Percentiles rank a stretch among this genome's conserved stretches.
Evolutionary conservation across 257 asterid species (phyloP).

Genomic region (Rubia yunnanensis): DNA sequence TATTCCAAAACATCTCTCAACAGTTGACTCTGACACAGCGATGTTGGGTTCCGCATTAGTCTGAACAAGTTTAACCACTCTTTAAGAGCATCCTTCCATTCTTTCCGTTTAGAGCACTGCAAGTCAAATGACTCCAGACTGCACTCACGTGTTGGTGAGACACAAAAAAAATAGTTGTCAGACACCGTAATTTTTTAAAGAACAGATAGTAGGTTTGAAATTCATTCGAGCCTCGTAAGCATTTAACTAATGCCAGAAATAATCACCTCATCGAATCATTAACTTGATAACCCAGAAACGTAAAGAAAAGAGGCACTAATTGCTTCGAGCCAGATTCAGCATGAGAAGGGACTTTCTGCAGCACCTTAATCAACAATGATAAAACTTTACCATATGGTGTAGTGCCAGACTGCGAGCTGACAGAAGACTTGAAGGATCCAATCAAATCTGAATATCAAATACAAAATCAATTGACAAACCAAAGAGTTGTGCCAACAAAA

Average conservation of each 20-base stretch:
- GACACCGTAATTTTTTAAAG: not conserved
- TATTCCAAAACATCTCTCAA: slow-evolving; percentile 58
- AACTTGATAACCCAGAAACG: slow-evolving; percentile 62
- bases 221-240: not conserved
- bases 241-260: slow-evolving; percentile 4
- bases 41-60: slow-evolving; percentile 58
- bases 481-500: not conserved
- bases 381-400: slow-evolving; percentile 45
- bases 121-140: slow-evolving; percentile 35
- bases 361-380: slow-evolving; percentile 54
- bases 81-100: slow-evolving; percentile 59
- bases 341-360: slow-evolving; percentile 61
- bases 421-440: slow-evolving; percentile 41
- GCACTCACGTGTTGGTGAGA: slow-evolving; percentile 20
- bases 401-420: slow-evolving; percentile 37
- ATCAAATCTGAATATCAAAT: slow-evolving; percentile 49
- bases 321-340: slow-evolving; percentile 61
- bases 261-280: slow-evolving; percentile 45
- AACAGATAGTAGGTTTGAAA: not conserved
- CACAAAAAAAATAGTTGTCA: slow-evolving; percentile 7
- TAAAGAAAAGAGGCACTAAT: slow-evolving; percentile 66
- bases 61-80: slow-evolving; percentile 79
- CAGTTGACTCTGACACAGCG: slow-evolving; percentile 43
- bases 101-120: slow-evolving; percentile 46
- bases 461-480: not conserved